A percentile compares a stretch with the other conserved stretches of the same genome.
Conservation (phyloP, 2,329 filamentous ascomycete genomes). For the Xylogone sp. region DNA sequence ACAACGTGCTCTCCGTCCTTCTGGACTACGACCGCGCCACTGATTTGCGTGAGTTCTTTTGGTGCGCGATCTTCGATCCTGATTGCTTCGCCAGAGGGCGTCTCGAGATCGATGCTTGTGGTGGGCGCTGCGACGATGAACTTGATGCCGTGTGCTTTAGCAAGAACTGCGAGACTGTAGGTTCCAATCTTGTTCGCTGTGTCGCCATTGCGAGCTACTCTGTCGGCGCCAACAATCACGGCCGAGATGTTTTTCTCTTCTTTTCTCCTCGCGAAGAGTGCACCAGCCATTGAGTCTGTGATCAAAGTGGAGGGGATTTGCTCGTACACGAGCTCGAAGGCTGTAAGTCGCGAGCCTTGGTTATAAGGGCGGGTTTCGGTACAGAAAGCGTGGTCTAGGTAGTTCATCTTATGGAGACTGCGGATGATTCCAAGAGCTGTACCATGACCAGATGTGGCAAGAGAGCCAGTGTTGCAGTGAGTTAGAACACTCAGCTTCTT, state of each 20-base stretch:
- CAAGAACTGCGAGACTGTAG: conserved; percentile 87
- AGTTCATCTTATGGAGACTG: conserved; percentile 62
- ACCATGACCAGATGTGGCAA: conserved; percentile 96
- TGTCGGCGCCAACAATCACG: conserved; percentile 90
- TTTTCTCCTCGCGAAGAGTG: conserved; percentile 66
- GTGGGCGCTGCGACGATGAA: conserved; percentile 94
- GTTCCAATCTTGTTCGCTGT: conserved; percentile 99
- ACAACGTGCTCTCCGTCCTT: conserved; percentile 52
- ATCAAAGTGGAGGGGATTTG: conserved; percentile 86
- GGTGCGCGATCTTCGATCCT: conserved; percentile 83
- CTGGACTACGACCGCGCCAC: conserved; percentile 63
- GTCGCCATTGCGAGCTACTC: conserved; percentile 93
- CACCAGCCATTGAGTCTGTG: conserved; percentile 94
- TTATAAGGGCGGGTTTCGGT: conserved; percentile 98
- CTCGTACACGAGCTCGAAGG: conserved; percentile 95
- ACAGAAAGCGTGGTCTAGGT: conserved; percentile 83
- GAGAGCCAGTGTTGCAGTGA: conserved; percentile 96
- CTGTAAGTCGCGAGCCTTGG: conserved; percentile 90
- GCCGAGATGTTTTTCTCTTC: conserved; percentile 68
- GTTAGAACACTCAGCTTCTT: conserved; percentile 78
- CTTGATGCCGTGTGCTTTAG: conserved; percentile 81
- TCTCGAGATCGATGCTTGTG: conserved; percentile 87
- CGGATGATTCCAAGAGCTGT: conserved; percentile 94
- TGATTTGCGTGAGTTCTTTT: conserved; percentile 81
- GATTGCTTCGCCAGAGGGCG: conserved; percentile 73